phyloP scores from a whole-genome alignment of 2,329 filamentous ascomycete species.

The Beauveria sp. region DNA sequence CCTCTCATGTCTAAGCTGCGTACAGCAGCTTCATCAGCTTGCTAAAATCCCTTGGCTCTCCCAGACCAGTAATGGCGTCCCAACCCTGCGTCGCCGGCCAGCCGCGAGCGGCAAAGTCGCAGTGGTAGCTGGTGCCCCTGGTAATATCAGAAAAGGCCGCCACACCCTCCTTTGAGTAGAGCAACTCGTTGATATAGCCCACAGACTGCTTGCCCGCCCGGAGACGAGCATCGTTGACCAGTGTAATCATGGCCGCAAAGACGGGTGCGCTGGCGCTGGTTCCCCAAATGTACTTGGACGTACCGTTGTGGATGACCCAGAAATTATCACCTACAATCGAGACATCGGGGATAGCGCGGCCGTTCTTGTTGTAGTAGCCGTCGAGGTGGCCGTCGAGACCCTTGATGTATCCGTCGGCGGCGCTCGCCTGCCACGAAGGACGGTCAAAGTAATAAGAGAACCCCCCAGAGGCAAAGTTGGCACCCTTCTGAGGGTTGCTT shows the following conservation, averaged over 20 bases:
- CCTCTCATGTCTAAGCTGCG: background rate
- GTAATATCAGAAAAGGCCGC: constrained; percentile 2
- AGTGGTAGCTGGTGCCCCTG: constrained; percentile 1
- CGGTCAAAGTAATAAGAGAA: constrained; percentile 39
- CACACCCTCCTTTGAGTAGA: constrained; percentile 5
- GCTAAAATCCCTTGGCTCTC: constrained; percentile 6
- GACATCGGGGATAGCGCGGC: constrained; percentile 39
- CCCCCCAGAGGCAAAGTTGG: constrained; percentile 31
- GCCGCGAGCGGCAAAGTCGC: constrained; percentile 3
- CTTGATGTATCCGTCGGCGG: constrained; percentile 30
- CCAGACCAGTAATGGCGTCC: constrained; percentile 9
- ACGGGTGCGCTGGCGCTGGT: constrained; percentile 12
- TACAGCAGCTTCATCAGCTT: constrained; percentile 1
- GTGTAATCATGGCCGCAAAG: constrained; percentile 11
- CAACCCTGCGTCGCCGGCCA: constrained; percentile 10
- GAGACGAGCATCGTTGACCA: constrained; percentile 10
- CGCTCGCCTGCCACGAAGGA: constrained; percentile 33
- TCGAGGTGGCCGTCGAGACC: constrained; percentile 35
- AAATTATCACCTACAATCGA: constrained; percentile 47
- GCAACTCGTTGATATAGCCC: constrained; percentile 10
- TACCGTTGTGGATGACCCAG: constrained; percentile 15
- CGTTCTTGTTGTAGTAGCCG: constrained; percentile 33
- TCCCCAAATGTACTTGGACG: constrained; percentile 18
- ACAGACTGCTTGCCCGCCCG: constrained; percentile 8
- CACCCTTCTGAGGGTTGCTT: constrained; percentile 27